phyloP scores from a whole-genome alignment of 2,329 filamentous ascomycete genomes.

The Sporothrix pallida region DNA sequence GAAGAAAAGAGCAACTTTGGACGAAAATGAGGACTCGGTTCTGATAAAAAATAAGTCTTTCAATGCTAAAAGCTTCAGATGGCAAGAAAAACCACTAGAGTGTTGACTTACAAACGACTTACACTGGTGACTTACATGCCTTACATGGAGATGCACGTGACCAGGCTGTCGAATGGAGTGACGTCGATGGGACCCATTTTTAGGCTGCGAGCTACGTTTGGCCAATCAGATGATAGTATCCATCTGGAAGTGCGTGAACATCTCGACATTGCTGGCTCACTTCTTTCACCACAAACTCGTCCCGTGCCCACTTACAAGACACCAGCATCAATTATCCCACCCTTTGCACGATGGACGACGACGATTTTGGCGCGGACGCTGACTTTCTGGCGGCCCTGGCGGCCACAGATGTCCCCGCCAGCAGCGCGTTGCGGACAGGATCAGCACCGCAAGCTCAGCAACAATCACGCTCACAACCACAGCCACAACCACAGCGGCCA shows the following conservation, averaged over 20 bases:
- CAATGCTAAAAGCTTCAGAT: no score
- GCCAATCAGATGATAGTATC: slow-evolving; percentile 2
- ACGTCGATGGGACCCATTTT: background rate
- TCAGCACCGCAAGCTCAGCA: background rate
- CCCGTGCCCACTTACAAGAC: background rate
- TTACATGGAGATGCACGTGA: no score
- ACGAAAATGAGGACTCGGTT: no score
- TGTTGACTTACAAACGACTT: no score
- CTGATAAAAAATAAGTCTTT: no score
- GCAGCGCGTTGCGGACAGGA: background rate
- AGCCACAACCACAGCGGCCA: slow-evolving; percentile 46
- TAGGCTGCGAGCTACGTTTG: background rate
- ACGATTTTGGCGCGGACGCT: slow-evolving; percentile 64
- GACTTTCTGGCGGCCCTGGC: slow-evolving; percentile 63
- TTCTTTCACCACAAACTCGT: background rate
- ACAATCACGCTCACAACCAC: slow-evolving; percentile 38
- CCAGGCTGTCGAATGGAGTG: no score
- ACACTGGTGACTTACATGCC: no score
- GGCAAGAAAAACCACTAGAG: no score
- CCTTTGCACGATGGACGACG: slow-evolving; percentile 46
- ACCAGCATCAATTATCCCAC: background rate
- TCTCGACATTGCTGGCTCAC: background rate
- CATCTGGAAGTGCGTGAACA: background rate
- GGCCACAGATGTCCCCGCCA: slow-evolving; percentile 49
- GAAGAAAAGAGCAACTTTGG: no score